Evolutionary conservation across 78 protist genomes (phyloP).

Genomic region (Dictyostelium capitatum): DNA sequence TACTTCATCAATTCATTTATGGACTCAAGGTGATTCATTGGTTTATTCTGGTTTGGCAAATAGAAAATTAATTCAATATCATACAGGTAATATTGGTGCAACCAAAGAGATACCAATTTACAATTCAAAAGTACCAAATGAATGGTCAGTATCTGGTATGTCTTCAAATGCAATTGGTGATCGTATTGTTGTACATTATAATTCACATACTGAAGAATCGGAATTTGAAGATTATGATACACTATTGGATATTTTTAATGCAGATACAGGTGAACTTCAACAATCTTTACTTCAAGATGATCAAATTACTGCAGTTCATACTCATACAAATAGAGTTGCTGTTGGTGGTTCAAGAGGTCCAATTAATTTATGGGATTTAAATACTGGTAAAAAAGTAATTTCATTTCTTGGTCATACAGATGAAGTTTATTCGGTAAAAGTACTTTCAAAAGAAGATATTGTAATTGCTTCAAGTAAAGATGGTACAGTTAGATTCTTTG

Average conservation of each 20-base stretch:
- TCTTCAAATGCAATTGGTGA: conserved; percentile 4
- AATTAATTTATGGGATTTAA: conserved; percentile 37
- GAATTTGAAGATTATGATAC: conserved; percentile 43
- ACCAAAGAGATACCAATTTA: background rate
- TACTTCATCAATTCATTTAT: background rate
- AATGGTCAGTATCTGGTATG: conserved; percentile 3
- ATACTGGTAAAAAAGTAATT: conserved; percentile 19
- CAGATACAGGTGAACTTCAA: background rate
- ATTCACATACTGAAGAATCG: background rate
- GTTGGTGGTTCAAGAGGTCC: conserved; percentile 46
- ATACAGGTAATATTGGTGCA: background rate
- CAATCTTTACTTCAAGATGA: conserved; percentile 12
- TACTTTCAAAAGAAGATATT: conserved; percentile 34
- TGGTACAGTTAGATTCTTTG: conserved; percentile 49
- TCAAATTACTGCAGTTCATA: background rate
- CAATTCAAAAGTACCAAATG: background rate
- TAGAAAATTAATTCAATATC: background rate
- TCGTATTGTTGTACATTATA: conserved; percentile 27
- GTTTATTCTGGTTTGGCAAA: conserved; percentile 23
- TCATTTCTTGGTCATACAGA: conserved; percentile 52
- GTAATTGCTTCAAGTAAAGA: conserved; percentile 30
- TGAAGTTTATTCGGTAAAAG: background rate
- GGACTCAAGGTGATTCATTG: background rate
- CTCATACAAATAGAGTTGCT: background rate
- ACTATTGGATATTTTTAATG: conserved; percentile 22